Conservation (phyloP, 2,329 filamentous ascomycete species). For the Arthroderma sp. region DNA sequence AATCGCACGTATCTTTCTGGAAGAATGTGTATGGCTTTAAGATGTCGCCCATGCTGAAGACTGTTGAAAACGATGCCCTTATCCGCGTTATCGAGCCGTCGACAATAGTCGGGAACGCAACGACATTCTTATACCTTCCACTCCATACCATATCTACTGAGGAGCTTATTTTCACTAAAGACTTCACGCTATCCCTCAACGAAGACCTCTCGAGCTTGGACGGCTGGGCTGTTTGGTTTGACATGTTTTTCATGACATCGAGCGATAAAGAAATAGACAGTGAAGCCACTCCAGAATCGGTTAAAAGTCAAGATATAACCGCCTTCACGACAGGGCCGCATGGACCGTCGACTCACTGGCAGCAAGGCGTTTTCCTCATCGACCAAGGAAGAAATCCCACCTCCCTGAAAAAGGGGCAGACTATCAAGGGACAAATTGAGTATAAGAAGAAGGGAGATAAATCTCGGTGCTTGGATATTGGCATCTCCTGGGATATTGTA, state of each 20-base stretch:
- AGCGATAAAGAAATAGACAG: slow-evolving; percentile 37
- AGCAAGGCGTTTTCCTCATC: slow-evolving; percentile 63
- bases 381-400: slow-evolving; percentile 42
- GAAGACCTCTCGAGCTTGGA: slow-evolving; percentile 58
- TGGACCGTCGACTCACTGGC: slow-evolving; percentile 75
- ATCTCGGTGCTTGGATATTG: slow-evolving; percentile 54
- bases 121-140: slow-evolving; percentile 61
- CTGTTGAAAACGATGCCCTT: slow-evolving; percentile 69
- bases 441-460: slow-evolving; percentile 59
- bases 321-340: slow-evolving; percentile 79
- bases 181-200: slow-evolving; percentile 50
- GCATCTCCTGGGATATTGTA: slow-evolving; percentile 46
- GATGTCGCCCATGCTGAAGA: slow-evolving; percentile 78
- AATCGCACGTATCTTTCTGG: slow-evolving; percentile 75
- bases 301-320: slow-evolving; percentile 50
- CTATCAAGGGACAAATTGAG: slow-evolving; percentile 52
- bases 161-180: slow-evolving; percentile 62
- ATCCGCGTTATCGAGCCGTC: slow-evolving; percentile 55
- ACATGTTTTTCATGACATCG: slow-evolving; percentile 71
- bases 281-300: slow-evolving; percentile 46
- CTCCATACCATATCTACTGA: slow-evolving; percentile 58
- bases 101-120: slow-evolving; percentile 40
- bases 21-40: slow-evolving; percentile 87
- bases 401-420: slow-evolving; percentile 41
- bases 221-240: slow-evolving; percentile 85